Conservation (phyloP, 2,329 filamentous ascomycete genomes). For the Neocucurbitaria cava region DNA sequence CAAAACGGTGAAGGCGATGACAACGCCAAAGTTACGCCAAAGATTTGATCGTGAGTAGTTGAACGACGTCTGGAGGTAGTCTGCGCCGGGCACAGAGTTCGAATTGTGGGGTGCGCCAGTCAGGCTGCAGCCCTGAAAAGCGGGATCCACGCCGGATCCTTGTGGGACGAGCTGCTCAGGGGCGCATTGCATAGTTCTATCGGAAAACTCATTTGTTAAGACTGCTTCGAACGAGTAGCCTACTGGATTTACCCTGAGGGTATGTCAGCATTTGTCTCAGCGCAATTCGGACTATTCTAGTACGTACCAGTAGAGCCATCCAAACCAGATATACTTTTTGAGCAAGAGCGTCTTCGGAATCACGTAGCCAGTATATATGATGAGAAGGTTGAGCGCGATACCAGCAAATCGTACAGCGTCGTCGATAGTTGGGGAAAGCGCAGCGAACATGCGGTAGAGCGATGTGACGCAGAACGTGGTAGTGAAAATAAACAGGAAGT, state of each 20-base stretch:
- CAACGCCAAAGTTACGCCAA: conserved; percentile 78
- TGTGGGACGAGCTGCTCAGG: conserved; percentile 65
- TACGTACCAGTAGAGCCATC: conserved; percentile 49
- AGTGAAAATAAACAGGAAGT: conserved; percentile 69
- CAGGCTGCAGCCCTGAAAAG: conserved; percentile 68
- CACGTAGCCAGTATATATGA: conserved; percentile 72
- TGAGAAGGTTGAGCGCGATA: conserved; percentile 66
- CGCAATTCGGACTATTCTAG: no score
- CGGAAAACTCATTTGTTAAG: conserved; percentile 70
- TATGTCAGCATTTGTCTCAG: not conserved
- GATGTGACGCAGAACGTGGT: conserved; percentile 68
- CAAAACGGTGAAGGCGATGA: conserved; percentile 76
- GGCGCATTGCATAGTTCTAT: conserved; percentile 64
- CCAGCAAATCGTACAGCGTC: conserved; percentile 71
- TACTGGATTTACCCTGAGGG: conserved; percentile 52
- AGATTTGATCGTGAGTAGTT: conserved; percentile 64
- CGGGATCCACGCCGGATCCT: conserved; percentile 62
- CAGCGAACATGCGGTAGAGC: conserved; percentile 71
- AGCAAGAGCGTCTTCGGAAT: conserved; percentile 70
- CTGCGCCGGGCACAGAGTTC: conserved; percentile 59
- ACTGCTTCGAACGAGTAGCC: conserved; percentile 72
- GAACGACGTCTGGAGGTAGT: conserved; percentile 63
- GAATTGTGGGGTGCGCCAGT: conserved; percentile 63
- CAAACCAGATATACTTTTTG: conserved; percentile 68
- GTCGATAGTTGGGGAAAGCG: conserved; percentile 68